These are phyloP conservation scores for Thelephora ganbajun DNA, from an alignment of 768 basidiomycete genomes.

Conservation along the genomic window DNA sequence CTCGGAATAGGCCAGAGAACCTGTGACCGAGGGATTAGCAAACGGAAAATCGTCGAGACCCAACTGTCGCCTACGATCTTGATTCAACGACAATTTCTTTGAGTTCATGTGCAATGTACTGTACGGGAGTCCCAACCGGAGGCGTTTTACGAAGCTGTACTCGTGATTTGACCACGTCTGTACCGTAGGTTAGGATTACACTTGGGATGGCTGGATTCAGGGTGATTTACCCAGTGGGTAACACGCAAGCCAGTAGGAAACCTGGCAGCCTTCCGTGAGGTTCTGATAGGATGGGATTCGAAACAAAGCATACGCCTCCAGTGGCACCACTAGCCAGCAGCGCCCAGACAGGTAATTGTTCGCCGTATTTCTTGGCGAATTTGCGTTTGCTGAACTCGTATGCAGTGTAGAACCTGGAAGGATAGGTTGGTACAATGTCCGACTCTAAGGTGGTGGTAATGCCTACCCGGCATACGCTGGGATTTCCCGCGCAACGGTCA, in stretches of 20 bases:
- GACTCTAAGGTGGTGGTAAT: neutral
- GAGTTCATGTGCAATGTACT: slow-evolving; percentile 68
- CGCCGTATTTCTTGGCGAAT: slow-evolving; percentile 50
- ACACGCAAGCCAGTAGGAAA: slow-evolving; percentile 88
- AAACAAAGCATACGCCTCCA: slow-evolving; percentile 45
- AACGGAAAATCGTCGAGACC: neutral
- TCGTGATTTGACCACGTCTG: slow-evolving; percentile 86
- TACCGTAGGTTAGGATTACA: neutral
- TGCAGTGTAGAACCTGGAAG: slow-evolving; percentile 56
- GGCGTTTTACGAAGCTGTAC: slow-evolving; percentile 70
- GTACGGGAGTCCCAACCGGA: slow-evolving; percentile 57
- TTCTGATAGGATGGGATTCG: neutral
- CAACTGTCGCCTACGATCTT: slow-evolving; percentile 42
- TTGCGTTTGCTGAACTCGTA: slow-evolving; percentile 84
- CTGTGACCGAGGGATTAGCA: slow-evolving; percentile 11
- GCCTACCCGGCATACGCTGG: slow-evolving; percentile 88
- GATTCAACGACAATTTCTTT: slow-evolving; percentile 51
- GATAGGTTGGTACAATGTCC: neutral
- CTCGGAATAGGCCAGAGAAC: slow-evolving; percentile 52
- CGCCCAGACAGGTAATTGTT: slow-evolving; percentile 72
- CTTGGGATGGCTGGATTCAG: neutral
- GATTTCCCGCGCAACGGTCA: slow-evolving; percentile 86
- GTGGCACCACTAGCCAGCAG: slow-evolving; percentile 71
- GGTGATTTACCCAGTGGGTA: slow-evolving; percentile 60
- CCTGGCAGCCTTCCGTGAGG: slow-evolving; percentile 19